A percentile compares a stretch with the other conserved stretches of the same genome.
Conservation (phyloP, 306 rosid genomes). For the Ormosia emarginata region DNA sequence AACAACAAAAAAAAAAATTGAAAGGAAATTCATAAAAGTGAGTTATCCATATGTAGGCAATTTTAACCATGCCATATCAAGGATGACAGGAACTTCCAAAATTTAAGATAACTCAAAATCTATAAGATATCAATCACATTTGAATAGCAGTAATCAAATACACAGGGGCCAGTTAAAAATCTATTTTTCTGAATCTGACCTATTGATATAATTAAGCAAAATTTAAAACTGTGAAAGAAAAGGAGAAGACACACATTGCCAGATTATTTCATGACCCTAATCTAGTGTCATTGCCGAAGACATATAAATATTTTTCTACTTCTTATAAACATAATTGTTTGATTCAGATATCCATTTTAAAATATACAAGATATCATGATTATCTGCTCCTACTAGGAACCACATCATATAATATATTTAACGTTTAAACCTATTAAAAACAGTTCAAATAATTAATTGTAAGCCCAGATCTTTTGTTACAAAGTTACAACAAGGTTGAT, state of each 20-base stretch:
- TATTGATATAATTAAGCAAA: not conserved
- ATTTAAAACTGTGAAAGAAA: not conserved
- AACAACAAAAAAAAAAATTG: not conserved
- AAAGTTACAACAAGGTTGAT: not conserved
- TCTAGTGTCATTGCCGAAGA: not conserved
- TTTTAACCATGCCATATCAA: not conserved
- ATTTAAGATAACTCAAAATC: not conserved
- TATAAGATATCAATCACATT: not conserved
- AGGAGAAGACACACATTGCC: not conserved
- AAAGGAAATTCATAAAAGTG: not conserved
- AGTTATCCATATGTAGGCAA: not conserved
- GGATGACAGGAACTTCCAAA: not conserved
- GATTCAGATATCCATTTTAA: not conserved
- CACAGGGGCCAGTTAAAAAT: not conserved
- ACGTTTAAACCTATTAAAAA: not conserved
- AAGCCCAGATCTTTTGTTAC: not conserved
- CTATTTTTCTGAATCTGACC: not conserved
- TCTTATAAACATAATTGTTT: not conserved
- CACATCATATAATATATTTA: not conserved
- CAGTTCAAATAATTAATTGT: not conserved
- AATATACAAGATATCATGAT: not conserved
- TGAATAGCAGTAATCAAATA: not conserved
- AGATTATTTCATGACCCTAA: not conserved
- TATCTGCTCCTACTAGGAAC: not conserved
- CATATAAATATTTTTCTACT: not conserved